These are phyloP conservation scores for Suillus spraguei DNA, from an alignment of 768 basidiomycete species.

Conservation along the genomic window DNA sequence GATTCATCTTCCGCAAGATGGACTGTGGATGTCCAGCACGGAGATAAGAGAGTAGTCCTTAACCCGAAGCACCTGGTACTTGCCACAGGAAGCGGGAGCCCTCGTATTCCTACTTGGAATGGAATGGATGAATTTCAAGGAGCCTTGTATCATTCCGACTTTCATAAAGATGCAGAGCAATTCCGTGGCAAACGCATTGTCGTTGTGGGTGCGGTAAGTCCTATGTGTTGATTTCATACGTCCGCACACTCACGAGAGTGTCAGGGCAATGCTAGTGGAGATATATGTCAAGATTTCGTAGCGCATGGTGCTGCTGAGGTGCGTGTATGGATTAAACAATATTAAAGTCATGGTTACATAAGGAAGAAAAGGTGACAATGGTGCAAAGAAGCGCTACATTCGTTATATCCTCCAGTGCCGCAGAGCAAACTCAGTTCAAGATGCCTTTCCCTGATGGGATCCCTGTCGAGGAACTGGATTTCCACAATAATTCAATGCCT, in stretches of 20 bases:
- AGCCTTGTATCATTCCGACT: conserved; percentile 48
- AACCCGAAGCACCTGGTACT: neutral
- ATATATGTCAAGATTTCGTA: conserved; percentile 1
- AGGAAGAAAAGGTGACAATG: neutral
- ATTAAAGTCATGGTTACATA: neutral
- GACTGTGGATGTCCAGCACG: neutral
- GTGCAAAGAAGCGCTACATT: conserved; percentile 4
- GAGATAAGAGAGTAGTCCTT: neutral
- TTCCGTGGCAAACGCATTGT: conserved; percentile 61
- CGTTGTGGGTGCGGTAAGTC: conserved; percentile 45
- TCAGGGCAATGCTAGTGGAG: conserved; percentile 1
- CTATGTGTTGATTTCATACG: neutral
- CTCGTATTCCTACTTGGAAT: conserved; percentile 14
- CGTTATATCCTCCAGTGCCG: neutral
- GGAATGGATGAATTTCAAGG: conserved; percentile 52
- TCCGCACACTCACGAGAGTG: neutral
- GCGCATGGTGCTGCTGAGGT: conserved; percentile 3
- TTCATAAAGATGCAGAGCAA: conserved; percentile 45
- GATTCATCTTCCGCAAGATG: neutral
- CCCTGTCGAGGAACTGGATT: neutral
- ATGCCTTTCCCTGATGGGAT: neutral
- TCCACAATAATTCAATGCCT: neutral
- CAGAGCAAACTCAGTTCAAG: neutral
- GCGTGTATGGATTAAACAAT: neutral
- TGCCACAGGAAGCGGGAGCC: neutral